phyloP scores from a whole-genome alignment of 2,329 filamentous ascomycete species.

The Orbilia quercus region DNA sequence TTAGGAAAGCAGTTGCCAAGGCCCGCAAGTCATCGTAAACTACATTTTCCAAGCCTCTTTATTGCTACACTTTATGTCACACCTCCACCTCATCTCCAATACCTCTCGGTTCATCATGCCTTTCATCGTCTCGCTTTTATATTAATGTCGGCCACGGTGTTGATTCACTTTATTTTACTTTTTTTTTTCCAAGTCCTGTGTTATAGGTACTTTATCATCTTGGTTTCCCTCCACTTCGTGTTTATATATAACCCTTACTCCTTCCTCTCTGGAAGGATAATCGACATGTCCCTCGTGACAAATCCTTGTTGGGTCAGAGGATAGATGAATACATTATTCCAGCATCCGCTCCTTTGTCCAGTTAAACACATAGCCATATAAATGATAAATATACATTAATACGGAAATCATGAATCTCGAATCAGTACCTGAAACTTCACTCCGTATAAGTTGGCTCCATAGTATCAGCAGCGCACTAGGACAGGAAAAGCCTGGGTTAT shows the following conservation, averaged over 20 bases:
- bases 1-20: constrained; percentile 95
- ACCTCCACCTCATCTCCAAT: constrained; percentile 31
- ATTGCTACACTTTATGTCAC: background rate
- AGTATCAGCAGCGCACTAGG: too few species aligned
- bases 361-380: background rate
- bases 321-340: constrained; percentile 27
- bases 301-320: constrained; percentile 33
- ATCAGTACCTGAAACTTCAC: too few species aligned
- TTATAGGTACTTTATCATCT: constrained; percentile 54
- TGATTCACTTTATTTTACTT: constrained; percentile 28
- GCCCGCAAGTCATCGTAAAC: constrained; percentile 71
- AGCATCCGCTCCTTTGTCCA: background rate
- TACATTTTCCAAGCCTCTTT: constrained; percentile 8
- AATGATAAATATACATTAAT: background rate
- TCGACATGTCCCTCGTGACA: constrained; percentile 35
- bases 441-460: too few species aligned
- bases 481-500: too few species aligned
- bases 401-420: background rate
- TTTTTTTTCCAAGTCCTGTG: constrained; percentile 49
- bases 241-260: constrained; percentile 53
- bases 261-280: constrained; percentile 40
- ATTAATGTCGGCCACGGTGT: constrained; percentile 55
- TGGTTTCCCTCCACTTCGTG: constrained; percentile 50
- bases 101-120: constrained; percentile 40
- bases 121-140: constrained; percentile 45